Conservation (phyloP, 202 grass and related monocot genomes). For the Cymbopogon flexuosus region DNA sequence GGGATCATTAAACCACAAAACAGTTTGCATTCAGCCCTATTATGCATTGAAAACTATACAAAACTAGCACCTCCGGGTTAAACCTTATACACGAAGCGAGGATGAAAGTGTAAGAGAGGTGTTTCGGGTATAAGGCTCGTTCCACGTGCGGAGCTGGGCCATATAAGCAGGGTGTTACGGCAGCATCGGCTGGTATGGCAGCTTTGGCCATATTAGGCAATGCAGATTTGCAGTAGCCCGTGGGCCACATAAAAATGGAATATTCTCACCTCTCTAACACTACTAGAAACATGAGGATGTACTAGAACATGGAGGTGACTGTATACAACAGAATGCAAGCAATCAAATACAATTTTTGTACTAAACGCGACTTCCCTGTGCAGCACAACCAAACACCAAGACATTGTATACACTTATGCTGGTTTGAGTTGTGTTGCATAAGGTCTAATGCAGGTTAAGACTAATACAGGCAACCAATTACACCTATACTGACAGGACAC, state of each 20-base stretch:
- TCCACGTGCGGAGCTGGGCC: too few species aligned
- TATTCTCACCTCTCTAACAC: not conserved
- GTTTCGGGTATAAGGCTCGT: too few species aligned
- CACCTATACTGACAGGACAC: not conserved
- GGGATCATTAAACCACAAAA: not conserved
- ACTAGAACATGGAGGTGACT: not conserved
- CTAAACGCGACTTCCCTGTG: not conserved
- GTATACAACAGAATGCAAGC: not conserved
- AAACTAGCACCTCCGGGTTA: not conserved
- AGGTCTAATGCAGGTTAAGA: not conserved
- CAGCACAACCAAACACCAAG: not conserved
- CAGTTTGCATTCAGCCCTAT: not conserved
- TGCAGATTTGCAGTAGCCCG: not conserved
- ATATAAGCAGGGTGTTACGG: too few species aligned
- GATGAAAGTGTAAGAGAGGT: too few species aligned
- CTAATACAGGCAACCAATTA: not conserved
- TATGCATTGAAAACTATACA: not conserved
- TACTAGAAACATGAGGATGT: not conserved
- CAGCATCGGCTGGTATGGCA: not conserved
- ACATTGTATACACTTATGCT: not conserved
- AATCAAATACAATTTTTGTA: not conserved
- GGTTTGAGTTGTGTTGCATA: not conserved
- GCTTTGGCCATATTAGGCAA: not conserved
- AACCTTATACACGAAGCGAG: too few species aligned
- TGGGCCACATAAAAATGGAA: not conserved